Evolutionary conservation across 2,329 filamentous ascomycete species (phyloP), one percentile per base, ranked within the genome.

Genomic region (Exophiala sp.): DNA sequence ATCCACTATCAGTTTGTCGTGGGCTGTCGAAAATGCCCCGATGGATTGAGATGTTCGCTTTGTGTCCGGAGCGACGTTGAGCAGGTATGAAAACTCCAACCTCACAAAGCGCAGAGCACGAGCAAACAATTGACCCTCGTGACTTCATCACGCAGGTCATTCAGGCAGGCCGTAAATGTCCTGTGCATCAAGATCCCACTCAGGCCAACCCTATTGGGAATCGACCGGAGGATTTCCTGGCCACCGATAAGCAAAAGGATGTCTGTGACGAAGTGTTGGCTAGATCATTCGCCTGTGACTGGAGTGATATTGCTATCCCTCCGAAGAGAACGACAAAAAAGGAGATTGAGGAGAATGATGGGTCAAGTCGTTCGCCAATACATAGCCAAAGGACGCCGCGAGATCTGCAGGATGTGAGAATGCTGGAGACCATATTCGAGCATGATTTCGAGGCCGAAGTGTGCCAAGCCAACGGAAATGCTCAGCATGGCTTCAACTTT

Each of bases 191-290:
- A 41, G 24, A 55, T 29, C 37, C 41, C 3, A 18, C 14, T 8
- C 42, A 48, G 30, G 34, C 47, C 9, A 57, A 51, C 35, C 55
- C 50, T 11, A 56, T 51, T n/a, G 35, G 29, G 30, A 56, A 42
- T 34, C 52, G 53, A n/a, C 46, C 57, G 4, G 57, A 58, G 27
- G 58, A 60, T 34, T 58, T 56, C 23, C 21, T 59, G 19, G 55
- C 57, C 5, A 55, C 52, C 3, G 23, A 40, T n/a, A 16, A 32
- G 7, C 58, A 58, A 34, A 53, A 41, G 39, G 27, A 41, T 11
- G 29, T 47, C 5, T 56, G 53, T 19, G 52, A 50, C 5, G 46
- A 58, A 9, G 34, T 56, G 4, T 29, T 60, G 21, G 1, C 14
- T 10, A 27, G 55, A 43, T 47, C 52, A 8, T 37, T 45, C 2